These are phyloP conservation scores for Erythrobasidium hasegawianum DNA, from an alignment of 1,284 basidiomycete genomes.

Conservation along the genomic window DNA sequence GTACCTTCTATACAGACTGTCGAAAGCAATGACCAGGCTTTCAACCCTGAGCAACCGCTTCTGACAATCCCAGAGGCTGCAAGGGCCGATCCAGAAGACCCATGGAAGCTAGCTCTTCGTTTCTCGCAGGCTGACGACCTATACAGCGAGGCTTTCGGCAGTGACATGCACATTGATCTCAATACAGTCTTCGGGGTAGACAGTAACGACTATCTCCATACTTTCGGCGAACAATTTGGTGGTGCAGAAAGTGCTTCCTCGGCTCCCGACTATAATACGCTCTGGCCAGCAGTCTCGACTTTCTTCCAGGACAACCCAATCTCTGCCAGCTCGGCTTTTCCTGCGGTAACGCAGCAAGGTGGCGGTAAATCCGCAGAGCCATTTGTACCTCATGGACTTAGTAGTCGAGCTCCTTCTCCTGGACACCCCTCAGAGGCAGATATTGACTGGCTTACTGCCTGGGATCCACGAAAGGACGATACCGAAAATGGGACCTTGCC, in stretches of 20 bases:
- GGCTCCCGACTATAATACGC: neutral
- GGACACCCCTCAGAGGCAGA: neutral
- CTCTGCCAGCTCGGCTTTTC: neutral
- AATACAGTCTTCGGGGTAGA: too few species aligned
- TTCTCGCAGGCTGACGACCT: too few species aligned
- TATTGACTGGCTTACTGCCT: constrained; percentile 2
- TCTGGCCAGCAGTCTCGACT: neutral
- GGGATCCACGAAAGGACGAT: neutral
- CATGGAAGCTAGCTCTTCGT: too few species aligned
- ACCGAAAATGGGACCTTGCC: too few species aligned
- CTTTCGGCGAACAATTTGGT: too few species aligned
- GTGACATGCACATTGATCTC: too few species aligned
- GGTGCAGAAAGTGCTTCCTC: neutral
- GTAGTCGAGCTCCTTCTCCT: neutral
- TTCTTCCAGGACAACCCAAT: neutral
- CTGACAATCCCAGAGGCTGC: neutral
- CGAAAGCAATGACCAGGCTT: neutral
- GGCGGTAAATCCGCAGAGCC: neutral
- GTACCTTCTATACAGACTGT: neutral
- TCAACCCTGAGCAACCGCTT: neutral
- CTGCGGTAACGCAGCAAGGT: neutral
- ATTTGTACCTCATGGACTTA: neutral
- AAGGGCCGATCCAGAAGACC: neutral
- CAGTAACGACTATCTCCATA: too few species aligned
- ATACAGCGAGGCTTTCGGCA: too few species aligned